These are phyloP conservation scores for Tricholoma bakamatsutake DNA, from an alignment of 768 basidiomycete genomes.

Conservation along the genomic window DNA sequence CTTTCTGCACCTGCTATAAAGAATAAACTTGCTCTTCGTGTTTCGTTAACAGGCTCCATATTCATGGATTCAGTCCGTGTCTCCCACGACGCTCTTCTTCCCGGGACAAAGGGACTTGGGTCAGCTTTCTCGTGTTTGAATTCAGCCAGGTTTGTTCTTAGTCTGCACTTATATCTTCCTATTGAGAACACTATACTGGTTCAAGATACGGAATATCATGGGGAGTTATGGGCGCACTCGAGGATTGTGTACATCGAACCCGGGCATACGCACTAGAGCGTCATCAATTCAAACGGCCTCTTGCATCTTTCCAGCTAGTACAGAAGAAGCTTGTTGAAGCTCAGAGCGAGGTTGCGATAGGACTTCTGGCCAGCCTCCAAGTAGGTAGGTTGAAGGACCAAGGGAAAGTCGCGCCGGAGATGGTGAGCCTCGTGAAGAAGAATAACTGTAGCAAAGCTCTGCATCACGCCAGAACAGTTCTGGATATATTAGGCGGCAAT, in stretches of 20 bases:
- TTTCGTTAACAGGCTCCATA: conserved; percentile 77
- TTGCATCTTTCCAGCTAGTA: conserved; percentile 94
- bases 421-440: conserved; percentile 92
- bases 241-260: conserved; percentile 79
- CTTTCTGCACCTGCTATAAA: conserved; percentile 83
- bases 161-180: background rate
- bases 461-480: conserved; percentile 67
- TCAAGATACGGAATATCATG: conserved; percentile 81
- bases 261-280: conserved; percentile 85
- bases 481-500: conserved; percentile 94
- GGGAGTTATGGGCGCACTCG: conserved; percentile 94
- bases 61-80: conserved; percentile 91
- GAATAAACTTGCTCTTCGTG: conserved; percentile 89
- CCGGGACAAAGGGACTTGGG: conserved; percentile 69
- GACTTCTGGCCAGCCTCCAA: conserved; percentile 69
- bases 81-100: conserved; percentile 68
- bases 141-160: conserved; percentile 55
- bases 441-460: conserved; percentile 96
- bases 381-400: conserved; percentile 85
- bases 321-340: conserved; percentile 98
- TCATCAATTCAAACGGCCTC: conserved; percentile 82
- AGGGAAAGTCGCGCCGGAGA: conserved; percentile 72
- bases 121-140: conserved; percentile 93
- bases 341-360: conserved; percentile 77
- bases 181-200: background rate